Evolutionary conservation across 192 early-diverging fungal genomes (phyloP), one percentile per base, ranked within the genome.

Genomic region (Mortierella antarctica): DNA sequence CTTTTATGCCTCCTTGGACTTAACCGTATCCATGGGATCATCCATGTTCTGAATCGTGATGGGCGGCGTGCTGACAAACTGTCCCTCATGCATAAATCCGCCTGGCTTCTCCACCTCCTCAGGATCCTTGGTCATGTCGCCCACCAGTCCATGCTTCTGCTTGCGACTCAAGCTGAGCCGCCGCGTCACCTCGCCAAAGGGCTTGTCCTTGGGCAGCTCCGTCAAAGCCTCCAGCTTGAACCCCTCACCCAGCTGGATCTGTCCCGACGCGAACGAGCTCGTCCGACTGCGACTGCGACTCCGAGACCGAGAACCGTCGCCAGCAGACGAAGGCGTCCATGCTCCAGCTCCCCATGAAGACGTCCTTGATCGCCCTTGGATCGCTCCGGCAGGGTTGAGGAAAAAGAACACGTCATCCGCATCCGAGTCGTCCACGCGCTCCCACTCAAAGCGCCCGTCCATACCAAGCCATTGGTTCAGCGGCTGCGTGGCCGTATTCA

Each of bases 391-490:
- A 42, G 83, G 82, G 57, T 88, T 88, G 42, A 90, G 54, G 71
- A 88, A 88, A 66, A 82, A 88, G 52, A 85, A 80, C 3, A 74
- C 79, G 58, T 88, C 89, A 49, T 90, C 89, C 2, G 76, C 69
- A 74, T 90, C 89, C 18, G 86, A 84, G 18, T 87, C 87, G 41
- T 75, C 86, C 6, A 68, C 59, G 10, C 81, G 67, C 51, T 84
- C 82, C 88, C 87, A 90, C n/a, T 87, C 87, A 57, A 90, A 90
- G 4, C 88, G 80, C 42, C 84, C 83, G 80, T 90, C 87, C 51
- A 87, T 87, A 82, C 59, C 89, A 76, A 90, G 57, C 87, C 76
- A 77, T 77, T 83, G 46, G 79, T 78, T 54, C 72, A 83, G 47
- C 57, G 74, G 74, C 82, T 82, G 73, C 79, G 57, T 56, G 40